Evolutionary conservation across 208 protist genomes (phyloP), one percentile per base, ranked within the genome.

Genomic region (Trypanosoma platydactyli): DNA sequence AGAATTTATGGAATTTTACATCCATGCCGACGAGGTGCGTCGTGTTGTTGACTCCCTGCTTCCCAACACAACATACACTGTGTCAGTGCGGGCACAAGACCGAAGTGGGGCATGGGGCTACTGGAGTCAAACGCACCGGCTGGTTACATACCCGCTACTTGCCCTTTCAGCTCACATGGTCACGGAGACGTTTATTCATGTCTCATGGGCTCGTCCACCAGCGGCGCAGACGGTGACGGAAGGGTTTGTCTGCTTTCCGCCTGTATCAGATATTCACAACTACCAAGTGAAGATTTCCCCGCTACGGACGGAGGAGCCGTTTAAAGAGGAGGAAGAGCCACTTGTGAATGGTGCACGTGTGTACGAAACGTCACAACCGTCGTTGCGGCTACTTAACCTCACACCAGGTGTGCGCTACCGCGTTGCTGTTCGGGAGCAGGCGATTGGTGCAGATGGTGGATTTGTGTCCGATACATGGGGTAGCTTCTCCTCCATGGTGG

Each of bases 331-430:
- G 13, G 87, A 96, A 64, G 88, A 94, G 68, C 86, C 85, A 5
- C 77, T 95, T 30, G 80, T 89, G 12, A 75, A 92, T 53, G 92
- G 86, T 12, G 90, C 88, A 15, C 85, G 92, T 13, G 77, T 90
- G 45, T 97, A 95, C 66, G 89, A 97, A 71, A 94, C 88, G 48
- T 92, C 92, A 50, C 92, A 97, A 79, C 88, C 84, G 7, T 75
- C 82, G 29, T 70, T 93, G 25, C 85, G 86, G 1, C 76, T 97
- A 16, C 76, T 86, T 56, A 93, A 95, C 76, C 79, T 97, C 7
- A 60, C 69, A 5, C 83, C 92, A 11, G 92, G 92, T 56, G 88
- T 79, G 29, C 86, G 84, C 42, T 97, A 97, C 73, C 75, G 69
- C 38, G 74, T 95, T 24, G 66, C 73, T 18, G 92, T 97, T 42